Base-by-base conservation (phyloP, 1,284 basidiomycete species). In the Marasmius sp. region DNA sequence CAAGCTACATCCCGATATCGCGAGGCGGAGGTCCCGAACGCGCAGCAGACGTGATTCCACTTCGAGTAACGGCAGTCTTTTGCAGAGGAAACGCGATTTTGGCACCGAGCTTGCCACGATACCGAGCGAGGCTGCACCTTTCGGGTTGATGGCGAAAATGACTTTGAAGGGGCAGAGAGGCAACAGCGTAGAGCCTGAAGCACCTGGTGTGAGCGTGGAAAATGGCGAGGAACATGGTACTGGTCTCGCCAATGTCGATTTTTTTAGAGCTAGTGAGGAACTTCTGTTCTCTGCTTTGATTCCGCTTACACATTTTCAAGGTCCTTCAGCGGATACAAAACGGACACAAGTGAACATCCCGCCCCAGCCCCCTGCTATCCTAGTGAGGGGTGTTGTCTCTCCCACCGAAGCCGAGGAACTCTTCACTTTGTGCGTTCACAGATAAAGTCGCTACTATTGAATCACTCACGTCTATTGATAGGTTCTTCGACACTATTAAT, bases 401-500 rank as follows among this genome's bases (percentile, higher is more conserved):
- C 82, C 85, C 0, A 76, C 78, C 33, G 92, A 94, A 67, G 92
- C 87, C 0, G 89, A 94, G 65, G 82, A 84, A 58, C 77, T 95
- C 14, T 95, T 95, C 75, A 79, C 84, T 66, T 91, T 93, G 89
- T 94, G 69, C 61, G 87, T 74, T 20, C 12, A 33, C 37, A 55
- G 47, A 33, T 14, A 2, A 18, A 8, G 12, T 45, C 59, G 27
- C 50, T 22, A 16, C 16, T 49, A 9, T 37, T 27, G 55, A 62
- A 57, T 22, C 55, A 52, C 62, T 58, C 49, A 59, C 66, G 59
- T 48, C 39, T 50, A 39, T 18, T 49, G 57, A 10, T 61, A 92
- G 90, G 65, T 93, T 87, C 70, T 92, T 89, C 67, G 84, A 88
- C 39, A 82, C 83, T 67, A 91, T 93, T 84, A 93, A 93, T 66